Evolutionary conservation across 257 asterid species (phyloP).

Genomic region (Paulownia fortunei): DNA sequence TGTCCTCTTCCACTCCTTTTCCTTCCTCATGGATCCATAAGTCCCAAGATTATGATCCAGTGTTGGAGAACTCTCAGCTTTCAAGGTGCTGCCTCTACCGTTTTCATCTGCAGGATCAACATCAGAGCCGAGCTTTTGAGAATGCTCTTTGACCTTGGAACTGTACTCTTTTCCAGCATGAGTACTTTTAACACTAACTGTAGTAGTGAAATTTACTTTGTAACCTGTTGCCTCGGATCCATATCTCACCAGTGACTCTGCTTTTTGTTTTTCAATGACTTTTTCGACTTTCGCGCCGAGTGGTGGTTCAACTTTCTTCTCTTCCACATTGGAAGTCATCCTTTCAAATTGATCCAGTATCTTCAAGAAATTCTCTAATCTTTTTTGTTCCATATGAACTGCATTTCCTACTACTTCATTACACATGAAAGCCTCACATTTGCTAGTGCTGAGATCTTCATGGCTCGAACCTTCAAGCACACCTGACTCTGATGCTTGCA

Average conservation of each 20-base stretch:
- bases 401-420: neutral
- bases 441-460: neutral
- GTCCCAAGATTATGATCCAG: slow-evolving; percentile 38
- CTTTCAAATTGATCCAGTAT: slow-evolving; percentile 49
- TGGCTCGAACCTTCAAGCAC: neutral
- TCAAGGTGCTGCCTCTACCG: neutral
- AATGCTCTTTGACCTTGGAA: slow-evolving; percentile 32
- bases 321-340: slow-evolving; percentile 36
- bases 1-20: slow-evolving; percentile 86
- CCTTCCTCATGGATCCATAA: slow-evolving; percentile 77
- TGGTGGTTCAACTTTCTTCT: slow-evolving; percentile 31
- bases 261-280: slow-evolving; percentile 27
- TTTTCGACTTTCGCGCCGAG: slow-evolving; percentile 30
- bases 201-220: neutral
- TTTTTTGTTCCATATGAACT: slow-evolving; percentile 39
- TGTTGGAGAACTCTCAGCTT: slow-evolving; percentile 32
- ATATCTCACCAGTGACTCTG: slow-evolving; percentile 12
- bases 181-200: slow-evolving; percentile 5
- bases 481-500: slow-evolving; percentile 12
- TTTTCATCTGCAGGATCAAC: neutral
- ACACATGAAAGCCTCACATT: neutral
- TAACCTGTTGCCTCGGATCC: slow-evolving; percentile 52
- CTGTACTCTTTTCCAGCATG: slow-evolving; percentile 9
- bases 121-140: slow-evolving; percentile 35
- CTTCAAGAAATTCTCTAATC: slow-evolving; percentile 46